Base-by-base conservation (phyloP, 495 filamentous ascomycete species). In the Penicillium steckii region DNA sequence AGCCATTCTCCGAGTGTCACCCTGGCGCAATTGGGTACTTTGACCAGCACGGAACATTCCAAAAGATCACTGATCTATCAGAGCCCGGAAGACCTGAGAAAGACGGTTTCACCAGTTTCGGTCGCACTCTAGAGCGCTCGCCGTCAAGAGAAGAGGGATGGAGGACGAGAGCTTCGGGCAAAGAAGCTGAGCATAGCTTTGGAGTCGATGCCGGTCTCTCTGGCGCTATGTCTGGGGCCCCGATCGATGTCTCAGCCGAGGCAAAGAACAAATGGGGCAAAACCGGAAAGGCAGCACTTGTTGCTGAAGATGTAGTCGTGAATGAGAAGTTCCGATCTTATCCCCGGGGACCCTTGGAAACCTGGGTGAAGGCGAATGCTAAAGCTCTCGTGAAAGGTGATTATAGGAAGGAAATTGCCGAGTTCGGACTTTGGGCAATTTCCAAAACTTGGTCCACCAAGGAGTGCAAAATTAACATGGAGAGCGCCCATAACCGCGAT, bases 371-470 rank as follows among this genome's bases (percentile, higher is more conserved):
- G 29, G 15, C 44, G 13, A 57, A 50, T 25, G 50, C 55, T 2
- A 44, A 49, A 17, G 27, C 44, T 10, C 48, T 53, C 12, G 49
- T 53, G 8, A 40, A 50, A 2, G 27, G 38, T 5, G 24, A 32
- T 9, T 53, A 23, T n/a, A 17, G 26, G 8, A 27, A 21, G 4
- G 29, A 52, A 6, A 53, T 57, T 15, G 48, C 48, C 12, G 24
- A 53, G n/a, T 44, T 42, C 46, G 55, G 55, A 0, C 40, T 57
- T 3, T 57, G 55, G 55, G 50, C 50, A 1, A 53, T 57, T n/a
- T 24, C 49, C 8, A 44, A 27, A 1, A 49, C 50, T 4, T 57
- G 50, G 49, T 44, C 41, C 8, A 57, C 55, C 15, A 22, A 32
- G 10, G 55, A 57, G 10, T 53, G 55, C 21, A 27, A 24, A 1